A percentile compares a stretch with the other conserved stretches of the same genome.
These are phyloP conservation scores for Senecio squalidus DNA, from an alignment of 140 eudicot species.

Conservation along the genomic window DNA sequence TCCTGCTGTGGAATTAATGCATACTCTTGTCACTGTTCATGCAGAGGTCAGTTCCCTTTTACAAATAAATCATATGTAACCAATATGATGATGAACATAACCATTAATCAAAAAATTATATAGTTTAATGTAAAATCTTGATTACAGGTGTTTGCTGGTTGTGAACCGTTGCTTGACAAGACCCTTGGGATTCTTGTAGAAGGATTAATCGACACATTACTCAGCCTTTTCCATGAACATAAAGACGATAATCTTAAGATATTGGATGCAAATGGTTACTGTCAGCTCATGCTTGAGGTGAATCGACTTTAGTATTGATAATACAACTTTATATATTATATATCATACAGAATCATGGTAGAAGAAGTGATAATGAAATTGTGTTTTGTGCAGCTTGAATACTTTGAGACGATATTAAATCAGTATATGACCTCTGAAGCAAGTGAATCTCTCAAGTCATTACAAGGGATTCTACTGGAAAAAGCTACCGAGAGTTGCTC, in stretches of 20 bases:
- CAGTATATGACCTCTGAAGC: constrained; percentile 76
- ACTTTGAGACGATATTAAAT: constrained; percentile 39
- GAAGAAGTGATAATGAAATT: no score
- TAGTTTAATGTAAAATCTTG: background rate
- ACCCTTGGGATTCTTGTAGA: constrained; percentile 80
- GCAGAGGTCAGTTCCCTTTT: constrained; percentile 64
- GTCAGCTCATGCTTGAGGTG: constrained; percentile 56
- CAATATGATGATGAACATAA: no score
- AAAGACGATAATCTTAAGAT: constrained; percentile 23
- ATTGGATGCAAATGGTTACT: constrained; percentile 43
- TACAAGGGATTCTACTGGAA: constrained; percentile 60
- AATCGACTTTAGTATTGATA: no score
- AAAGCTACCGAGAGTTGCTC: constrained; percentile 30
- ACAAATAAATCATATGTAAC: no score
- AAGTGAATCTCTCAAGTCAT: constrained; percentile 75
- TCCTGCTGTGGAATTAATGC: constrained; percentile 74
- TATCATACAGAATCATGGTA: no score
- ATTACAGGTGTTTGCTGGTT: constrained; percentile 32
- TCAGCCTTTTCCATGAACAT: constrained; percentile 37
- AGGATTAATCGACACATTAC: constrained; percentile 39
- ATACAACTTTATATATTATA: no score
- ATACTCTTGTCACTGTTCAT: constrained; percentile 36
- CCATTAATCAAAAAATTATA: no score
- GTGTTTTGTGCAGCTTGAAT: constrained; percentile 46
- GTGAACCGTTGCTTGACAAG: constrained; percentile 64